Conservation (phyloP, 805 yeast species). For the Nakazawaea laoshanensis region DNA sequence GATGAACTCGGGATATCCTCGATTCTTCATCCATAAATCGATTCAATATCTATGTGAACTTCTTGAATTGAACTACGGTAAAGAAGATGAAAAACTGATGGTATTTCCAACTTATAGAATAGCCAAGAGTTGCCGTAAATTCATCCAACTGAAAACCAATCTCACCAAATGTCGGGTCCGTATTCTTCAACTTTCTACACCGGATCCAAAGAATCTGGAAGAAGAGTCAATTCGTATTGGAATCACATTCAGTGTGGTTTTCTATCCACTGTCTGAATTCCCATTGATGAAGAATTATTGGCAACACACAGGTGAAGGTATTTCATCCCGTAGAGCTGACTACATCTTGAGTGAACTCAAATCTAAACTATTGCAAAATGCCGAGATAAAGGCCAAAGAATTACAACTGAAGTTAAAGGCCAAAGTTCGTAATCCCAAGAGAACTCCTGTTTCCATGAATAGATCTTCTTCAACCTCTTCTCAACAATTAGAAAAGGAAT, state of each 20-base stretch:
- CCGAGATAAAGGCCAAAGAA: conserved; percentile 13
- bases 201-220: conserved; percentile 50
- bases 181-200: conserved; percentile 65
- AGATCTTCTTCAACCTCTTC: conserved; percentile 11
- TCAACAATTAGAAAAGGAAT: conserved; percentile 37
- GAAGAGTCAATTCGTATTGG: conserved; percentile 56
- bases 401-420: conserved; percentile 10
- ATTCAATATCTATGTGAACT: conserved; percentile 48
- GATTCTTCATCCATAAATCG: conserved; percentile 64
- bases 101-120: conserved; percentile 70
- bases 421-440: conserved; percentile 9
- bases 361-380: conserved; percentile 25
- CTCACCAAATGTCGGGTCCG: conserved; percentile 35
- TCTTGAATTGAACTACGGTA: conserved; percentile 63
- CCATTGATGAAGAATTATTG: conserved; percentile 77
- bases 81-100: conserved; percentile 68
- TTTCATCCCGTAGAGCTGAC: conserved; percentile 84
- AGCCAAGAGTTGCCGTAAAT: conserved; percentile 83
- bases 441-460: conserved; percentile 10
- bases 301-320: conserved; percentile 98
- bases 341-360: conserved; percentile 62
- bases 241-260: conserved; percentile 69
- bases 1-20: conserved; percentile 85
- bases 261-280: conserved; percentile 54
- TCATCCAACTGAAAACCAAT: conserved; percentile 40